phyloP scores from a whole-genome alignment of 202 grass and related monocot genomes.

The Setaria italica region DNA sequence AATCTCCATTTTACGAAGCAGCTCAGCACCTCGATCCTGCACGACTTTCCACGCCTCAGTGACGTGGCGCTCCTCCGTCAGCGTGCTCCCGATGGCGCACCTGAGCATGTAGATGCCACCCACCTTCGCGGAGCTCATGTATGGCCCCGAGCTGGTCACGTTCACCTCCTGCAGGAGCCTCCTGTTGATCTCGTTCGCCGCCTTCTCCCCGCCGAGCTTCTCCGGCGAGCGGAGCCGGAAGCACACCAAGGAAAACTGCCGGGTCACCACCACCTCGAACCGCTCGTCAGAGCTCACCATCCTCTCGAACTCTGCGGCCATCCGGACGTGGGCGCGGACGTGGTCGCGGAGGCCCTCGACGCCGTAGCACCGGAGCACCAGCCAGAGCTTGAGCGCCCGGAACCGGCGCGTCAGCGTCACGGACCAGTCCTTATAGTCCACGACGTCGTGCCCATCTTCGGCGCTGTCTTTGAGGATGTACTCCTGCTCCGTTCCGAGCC shows the following conservation, averaged over 20 bases:
- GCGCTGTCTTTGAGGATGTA: neutral
- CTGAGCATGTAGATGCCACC: conserved; percentile 48
- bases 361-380: neutral
- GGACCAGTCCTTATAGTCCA: neutral
- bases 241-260: neutral
- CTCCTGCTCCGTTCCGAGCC: neutral
- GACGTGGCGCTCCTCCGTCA: conserved; percentile 58
- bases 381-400: neutral
- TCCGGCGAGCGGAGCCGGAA: neutral
- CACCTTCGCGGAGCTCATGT: conserved; percentile 56
- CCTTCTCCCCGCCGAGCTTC: conserved; percentile 43
- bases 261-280: neutral
- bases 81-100: conserved; percentile 56
- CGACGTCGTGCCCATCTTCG: neutral
- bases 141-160: conserved; percentile 17
- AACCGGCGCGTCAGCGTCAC: neutral
- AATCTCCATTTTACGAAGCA: conserved; percentile 45
- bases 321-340: neutral
- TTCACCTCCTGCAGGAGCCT: conserved; percentile 51
- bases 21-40: conserved; percentile 38
- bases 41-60: conserved; percentile 49
- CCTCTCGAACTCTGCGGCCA: neutral
- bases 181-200: conserved; percentile 49
- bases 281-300: neutral
- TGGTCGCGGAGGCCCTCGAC: neutral